Evolutionary conservation across 2,329 filamentous ascomycete species (phyloP).

Genomic region (Aspergillus aculeatus): DNA sequence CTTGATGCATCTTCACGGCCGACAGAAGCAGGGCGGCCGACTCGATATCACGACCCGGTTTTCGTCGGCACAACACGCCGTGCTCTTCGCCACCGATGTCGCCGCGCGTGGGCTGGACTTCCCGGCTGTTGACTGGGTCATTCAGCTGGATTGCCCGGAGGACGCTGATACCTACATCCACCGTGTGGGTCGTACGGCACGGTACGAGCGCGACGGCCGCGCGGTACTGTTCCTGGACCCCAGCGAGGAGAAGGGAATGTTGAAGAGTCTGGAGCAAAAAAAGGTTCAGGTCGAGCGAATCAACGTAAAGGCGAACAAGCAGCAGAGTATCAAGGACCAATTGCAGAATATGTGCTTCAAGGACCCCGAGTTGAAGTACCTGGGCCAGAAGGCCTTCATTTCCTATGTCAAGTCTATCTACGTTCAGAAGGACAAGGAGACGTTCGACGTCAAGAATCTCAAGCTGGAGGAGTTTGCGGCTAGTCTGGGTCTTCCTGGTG

Average conservation of each 20-base stretch:
- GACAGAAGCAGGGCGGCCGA: conserved; percentile 86
- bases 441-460: conserved; percentile 81
- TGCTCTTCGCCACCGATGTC: conserved; percentile 93
- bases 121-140: conserved; percentile 95
- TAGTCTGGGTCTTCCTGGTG: conserved; percentile 83
- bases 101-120: conserved; percentile 94
- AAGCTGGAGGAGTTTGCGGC: conserved; percentile 82
- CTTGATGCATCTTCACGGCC: conserved; percentile 85
- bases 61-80: conserved; percentile 74
- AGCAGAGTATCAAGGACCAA: conserved; percentile 78
- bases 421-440: conserved; percentile 85
- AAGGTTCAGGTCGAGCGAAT: conserved; percentile 86
- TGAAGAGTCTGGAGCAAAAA: conserved; percentile 79
- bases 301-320: conserved; percentile 85
- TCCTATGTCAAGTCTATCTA: conserved; percentile 84
- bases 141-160: conserved; percentile 97
- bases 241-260: conserved; percentile 88
- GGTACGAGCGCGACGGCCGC: conserved; percentile 81
- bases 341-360: conserved; percentile 96
- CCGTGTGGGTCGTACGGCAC: conserved; percentile 88
- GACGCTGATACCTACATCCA: conserved; percentile 98
- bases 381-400: conserved; percentile 93
- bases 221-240: conserved; percentile 91
- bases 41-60: conserved; percentile 86
- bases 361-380: conserved; percentile 87